phyloP scores from a whole-genome alignment of 2,329 filamentous ascomycete species.

The Fusarium annulatum region DNA sequence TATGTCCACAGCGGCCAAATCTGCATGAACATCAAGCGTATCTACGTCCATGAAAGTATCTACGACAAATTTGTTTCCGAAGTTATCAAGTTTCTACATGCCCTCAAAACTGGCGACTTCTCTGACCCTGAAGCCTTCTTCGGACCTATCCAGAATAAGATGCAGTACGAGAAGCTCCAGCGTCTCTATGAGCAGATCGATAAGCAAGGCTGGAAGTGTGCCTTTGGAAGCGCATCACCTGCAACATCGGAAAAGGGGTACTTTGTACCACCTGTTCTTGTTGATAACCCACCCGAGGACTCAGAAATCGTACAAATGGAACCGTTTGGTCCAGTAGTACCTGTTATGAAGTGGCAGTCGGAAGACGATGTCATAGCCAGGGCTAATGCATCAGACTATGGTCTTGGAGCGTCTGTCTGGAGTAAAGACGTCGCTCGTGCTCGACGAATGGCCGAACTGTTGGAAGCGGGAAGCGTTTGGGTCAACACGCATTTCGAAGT shows the following conservation, averaged over 20 bases:
- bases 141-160: conserved; percentile 68
- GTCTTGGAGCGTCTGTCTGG: conserved; percentile 69
- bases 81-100: not conserved
- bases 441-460: conserved; percentile 60
- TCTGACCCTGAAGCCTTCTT: conserved; percentile 56
- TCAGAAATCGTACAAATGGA: conserved; percentile 67
- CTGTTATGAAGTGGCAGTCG: conserved; percentile 68
- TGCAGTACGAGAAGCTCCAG: conserved; percentile 63
- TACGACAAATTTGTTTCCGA: not conserved
- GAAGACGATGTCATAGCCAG: conserved; percentile 68
- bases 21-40: conserved; percentile 5
- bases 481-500: conserved; percentile 64
- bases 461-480: conserved; percentile 70
- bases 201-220: conserved; percentile 56
- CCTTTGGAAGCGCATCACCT: conserved; percentile 43
- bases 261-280: conserved; percentile 68
- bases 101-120: conserved; percentile 57
- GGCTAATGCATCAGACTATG: conserved; percentile 64
- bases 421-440: conserved; percentile 63
- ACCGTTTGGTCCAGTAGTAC: conserved; percentile 68
- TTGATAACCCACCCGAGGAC: conserved; percentile 68
- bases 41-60: not conserved
- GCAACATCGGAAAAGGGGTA: conserved; percentile 56
- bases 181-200: conserved; percentile 57
- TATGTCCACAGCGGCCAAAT: not conserved